These are phyloP conservation scores for Hypericum androsaemum DNA, from an alignment of 345 rosid genomes.

Conservation along the genomic window DNA sequence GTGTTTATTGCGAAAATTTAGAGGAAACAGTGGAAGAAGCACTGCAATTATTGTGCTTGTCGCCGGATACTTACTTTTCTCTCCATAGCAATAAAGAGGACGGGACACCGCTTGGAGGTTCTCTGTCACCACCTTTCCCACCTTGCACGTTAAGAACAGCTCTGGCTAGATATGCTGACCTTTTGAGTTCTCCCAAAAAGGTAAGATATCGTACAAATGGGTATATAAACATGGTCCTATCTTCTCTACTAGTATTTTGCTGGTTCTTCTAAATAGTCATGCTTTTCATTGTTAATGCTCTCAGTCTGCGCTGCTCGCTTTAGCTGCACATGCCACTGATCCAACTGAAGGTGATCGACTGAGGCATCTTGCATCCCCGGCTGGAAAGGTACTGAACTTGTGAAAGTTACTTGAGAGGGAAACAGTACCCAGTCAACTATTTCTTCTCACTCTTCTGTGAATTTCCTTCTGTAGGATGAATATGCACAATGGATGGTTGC, in stretches of 20 bases:
- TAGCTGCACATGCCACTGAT: slow-evolving; percentile 90
- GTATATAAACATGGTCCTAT: too few species aligned
- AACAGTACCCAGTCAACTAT: not conserved
- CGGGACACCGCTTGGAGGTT: slow-evolving; percentile 75
- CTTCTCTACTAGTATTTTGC: too few species aligned
- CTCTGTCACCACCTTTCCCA: slow-evolving; percentile 85
- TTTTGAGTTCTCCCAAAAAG: slow-evolving; percentile 85
- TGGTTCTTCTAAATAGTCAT: too few species aligned
- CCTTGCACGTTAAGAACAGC: slow-evolving; percentile 79
- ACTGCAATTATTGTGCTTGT: slow-evolving; percentile 50
- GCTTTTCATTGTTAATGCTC: slow-evolving; percentile 7
- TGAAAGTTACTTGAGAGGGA: not conserved
- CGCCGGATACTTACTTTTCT: slow-evolving; percentile 78
- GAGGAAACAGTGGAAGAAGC: slow-evolving; percentile 88
- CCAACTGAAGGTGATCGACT: slow-evolving; percentile 83
- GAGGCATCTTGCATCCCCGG: slow-evolving; percentile 73
- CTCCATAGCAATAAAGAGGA: slow-evolving; percentile 81
- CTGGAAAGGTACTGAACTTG: slow-evolving; percentile 64
- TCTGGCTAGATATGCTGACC: slow-evolving; percentile 71
- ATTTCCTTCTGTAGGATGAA: slow-evolving; percentile 46
- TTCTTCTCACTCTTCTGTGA: slow-evolving; percentile 4
- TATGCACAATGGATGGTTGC: slow-evolving; percentile 81
- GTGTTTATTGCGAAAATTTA: slow-evolving; percentile 69
- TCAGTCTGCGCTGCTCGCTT: slow-evolving; percentile 81
- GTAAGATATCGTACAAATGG: slow-evolving; percentile 27